Base-by-base conservation (phyloP, 2,329 filamentous ascomycete species). In the Apiospora arundinis region DNA sequence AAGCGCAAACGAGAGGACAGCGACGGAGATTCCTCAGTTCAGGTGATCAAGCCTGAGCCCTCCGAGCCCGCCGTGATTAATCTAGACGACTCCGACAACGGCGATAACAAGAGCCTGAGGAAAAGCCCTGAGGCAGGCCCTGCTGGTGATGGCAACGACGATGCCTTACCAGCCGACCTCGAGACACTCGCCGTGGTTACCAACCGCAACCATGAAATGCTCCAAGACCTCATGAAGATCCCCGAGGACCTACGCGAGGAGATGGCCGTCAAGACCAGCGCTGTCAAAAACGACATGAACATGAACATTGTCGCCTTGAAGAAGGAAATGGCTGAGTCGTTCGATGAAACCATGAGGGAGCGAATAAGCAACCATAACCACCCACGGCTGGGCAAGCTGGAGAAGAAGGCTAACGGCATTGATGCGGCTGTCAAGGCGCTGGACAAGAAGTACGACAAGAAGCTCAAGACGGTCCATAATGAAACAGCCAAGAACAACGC, bases 381-480 rank as follows among this genome's bases (percentile, higher is more conserved):
- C n/a, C 65, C 40, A 2, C 40, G 65, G 16, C 40, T 67, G 40
- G 44, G 25, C 23, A 8, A 14, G 5, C 12, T 45, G 14, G 65
- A 67, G 65, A 67, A 28, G 18, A 46, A 28, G 7, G n/a, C 63
- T 18, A 67, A 67, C 23, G 45, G 5, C 40, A 16, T 45, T 11
- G 65, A 67, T 11, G n/a, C 40, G 40, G 25, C 18, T 40, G 40
- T 67, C 14, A 67, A 25, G 4, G 44, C 45, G n/a, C 25, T 46
- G 2, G 44, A 67, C n/a, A 67, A 67, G 65, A 46, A 67, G 42
- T 9, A n/a, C 18, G 56, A 63, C 18, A 63, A 63, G 56, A 63
- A 63, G 56, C 37, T 63, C 56, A 63, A 63, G 32, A 2, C 32
- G 1, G 56, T 21, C 9, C 18, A 40, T 21, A n/a, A 11, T 40